Evolutionary conservation across 768 basidiomycete genomes (phyloP), one percentile per base, ranked within the genome.

Genomic region (Termitomyces eurrhizus): DNA sequence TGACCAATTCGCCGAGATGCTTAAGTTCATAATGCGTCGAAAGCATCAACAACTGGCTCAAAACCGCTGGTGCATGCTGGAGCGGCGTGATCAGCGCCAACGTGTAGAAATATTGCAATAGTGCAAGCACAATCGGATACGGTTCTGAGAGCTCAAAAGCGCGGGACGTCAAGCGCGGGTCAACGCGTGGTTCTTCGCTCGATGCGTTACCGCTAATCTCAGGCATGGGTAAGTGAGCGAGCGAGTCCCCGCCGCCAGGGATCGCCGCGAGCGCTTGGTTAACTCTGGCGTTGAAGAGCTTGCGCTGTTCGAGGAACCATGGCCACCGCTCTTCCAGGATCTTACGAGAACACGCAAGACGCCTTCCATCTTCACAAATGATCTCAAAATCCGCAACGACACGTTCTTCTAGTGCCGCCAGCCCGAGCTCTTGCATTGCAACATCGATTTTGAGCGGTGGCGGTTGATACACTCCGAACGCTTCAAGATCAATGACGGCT

Each of bases 21-120:
- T 79, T 70, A 56, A 97, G 80, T 44, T 85, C 78, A 73, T 98
- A 98, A 57, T 88, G 93, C 61, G 85, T 90, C 11, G 91, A 82
- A 35, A 99, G 79, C 49, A 96, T 80, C 58, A 98, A 75, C 14
- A 99, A 79, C 64, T 93, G 92, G 67, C 90, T 90, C 50, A 98
- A 80, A 32, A 98, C 90, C 2, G 93, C 88, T 5, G 93, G 91
- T 7, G 91, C 87, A 67, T 93, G 92, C 71, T 99, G 96, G 46
- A 97, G 80, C 7, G 93, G 92, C 0, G 96, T 98, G 58, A 92
- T 78, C 39, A 99, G 81, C 1, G 90, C 83, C 56, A 88, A 80
- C 0, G 94, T 86, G 75, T 98, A 98, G 63, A 99, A 86, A 75
- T 98, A 99, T 73, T 99, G 95, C 65, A 98, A 73, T 56, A 98